phyloP scores from a whole-genome alignment of 78 protist genomes.

The Polysphondylium violaceum region DNA sequence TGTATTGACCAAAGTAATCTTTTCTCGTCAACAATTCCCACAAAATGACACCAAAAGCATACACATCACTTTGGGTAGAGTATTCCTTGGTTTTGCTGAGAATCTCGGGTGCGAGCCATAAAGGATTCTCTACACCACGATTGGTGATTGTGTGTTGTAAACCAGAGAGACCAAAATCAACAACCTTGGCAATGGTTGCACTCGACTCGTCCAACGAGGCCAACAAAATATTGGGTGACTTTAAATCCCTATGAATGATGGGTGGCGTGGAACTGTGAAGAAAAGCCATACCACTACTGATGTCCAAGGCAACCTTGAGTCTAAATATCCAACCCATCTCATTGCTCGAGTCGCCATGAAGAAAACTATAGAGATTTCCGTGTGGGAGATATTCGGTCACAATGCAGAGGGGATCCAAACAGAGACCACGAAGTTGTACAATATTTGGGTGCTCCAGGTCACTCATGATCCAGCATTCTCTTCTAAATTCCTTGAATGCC shows the following conservation, averaged over 20 bases:
- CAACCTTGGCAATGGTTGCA: constrained; percentile 71
- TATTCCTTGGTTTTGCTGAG: constrained; percentile 33
- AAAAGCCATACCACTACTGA: constrained; percentile 80
- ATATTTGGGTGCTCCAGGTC: constrained; percentile 75
- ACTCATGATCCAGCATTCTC: constrained; percentile 83
- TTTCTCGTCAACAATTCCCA: constrained; percentile 74
- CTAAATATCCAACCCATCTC: constrained; percentile 57
- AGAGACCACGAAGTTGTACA: constrained; percentile 77
- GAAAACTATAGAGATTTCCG: constrained; percentile 75
- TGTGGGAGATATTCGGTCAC: constrained; percentile 77
- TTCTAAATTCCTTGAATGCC: constrained; percentile 81
- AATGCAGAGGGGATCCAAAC: constrained; percentile 78
- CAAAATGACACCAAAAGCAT: constrained; percentile 80
- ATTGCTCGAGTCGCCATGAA: constrained; percentile 10
- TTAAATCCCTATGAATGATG: constrained; percentile 79
- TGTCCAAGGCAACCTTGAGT: constrained; percentile 72
- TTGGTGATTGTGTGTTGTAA: constrained; percentile 65
- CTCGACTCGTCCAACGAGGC: constrained; percentile 59
- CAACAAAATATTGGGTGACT: constrained; percentile 80
- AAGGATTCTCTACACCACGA: constrained; percentile 82
- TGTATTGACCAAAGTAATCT: constrained; percentile 50
- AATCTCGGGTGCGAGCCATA: constrained; percentile 87
- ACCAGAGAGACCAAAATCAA: constrained; percentile 83
- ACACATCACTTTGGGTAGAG: constrained; percentile 74
- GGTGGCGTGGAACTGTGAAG: constrained; percentile 78